Percentiles rank a stretch among this genome's conserved stretches.
Conservation (phyloP, 495 filamentous ascomycete species). For the Penicillium coffeae region DNA sequence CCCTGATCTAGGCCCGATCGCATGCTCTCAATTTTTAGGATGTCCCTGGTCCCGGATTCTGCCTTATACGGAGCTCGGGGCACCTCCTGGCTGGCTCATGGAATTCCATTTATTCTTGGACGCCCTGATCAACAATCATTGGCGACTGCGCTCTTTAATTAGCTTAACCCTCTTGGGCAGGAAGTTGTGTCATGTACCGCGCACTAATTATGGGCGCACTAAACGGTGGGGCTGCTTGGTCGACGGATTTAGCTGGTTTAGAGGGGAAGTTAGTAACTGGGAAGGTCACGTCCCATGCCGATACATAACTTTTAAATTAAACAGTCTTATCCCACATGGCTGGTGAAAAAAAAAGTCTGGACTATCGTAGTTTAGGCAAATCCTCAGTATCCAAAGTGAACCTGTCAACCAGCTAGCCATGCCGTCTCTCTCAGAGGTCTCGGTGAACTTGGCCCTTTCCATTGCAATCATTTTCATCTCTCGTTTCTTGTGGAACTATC, state of each 20-base stretch:
- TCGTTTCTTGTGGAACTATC: conserved; percentile 15
- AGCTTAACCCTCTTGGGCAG: background rate
- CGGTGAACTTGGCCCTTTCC: background rate
- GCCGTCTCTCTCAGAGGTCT: background rate
- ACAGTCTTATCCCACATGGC: background rate
- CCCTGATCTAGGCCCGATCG: background rate
- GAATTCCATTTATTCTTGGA: too few species aligned
- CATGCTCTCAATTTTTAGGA: background rate
- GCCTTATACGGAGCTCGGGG: background rate
- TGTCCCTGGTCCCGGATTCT: background rate
- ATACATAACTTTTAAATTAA: background rate
- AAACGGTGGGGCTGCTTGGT: background rate
- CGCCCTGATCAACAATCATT: background rate
- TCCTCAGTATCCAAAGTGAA: background rate
- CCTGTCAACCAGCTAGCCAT: background rate
- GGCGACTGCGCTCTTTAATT: background rate
- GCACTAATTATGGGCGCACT: background rate
- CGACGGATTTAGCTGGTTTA: background rate
- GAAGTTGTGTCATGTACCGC: background rate
- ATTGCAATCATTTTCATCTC: conserved; percentile 3
- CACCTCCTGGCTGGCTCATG: background rate
- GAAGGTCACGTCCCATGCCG: background rate
- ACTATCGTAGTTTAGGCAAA: background rate
- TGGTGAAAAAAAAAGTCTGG: background rate
- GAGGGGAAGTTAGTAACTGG: background rate